A percentile compares a stretch with the other conserved stretches of the same genome.
These are phyloP conservation scores for Mallotus repandus DNA, from an alignment of 441 rosid genomes.

Conservation along the genomic window DNA sequence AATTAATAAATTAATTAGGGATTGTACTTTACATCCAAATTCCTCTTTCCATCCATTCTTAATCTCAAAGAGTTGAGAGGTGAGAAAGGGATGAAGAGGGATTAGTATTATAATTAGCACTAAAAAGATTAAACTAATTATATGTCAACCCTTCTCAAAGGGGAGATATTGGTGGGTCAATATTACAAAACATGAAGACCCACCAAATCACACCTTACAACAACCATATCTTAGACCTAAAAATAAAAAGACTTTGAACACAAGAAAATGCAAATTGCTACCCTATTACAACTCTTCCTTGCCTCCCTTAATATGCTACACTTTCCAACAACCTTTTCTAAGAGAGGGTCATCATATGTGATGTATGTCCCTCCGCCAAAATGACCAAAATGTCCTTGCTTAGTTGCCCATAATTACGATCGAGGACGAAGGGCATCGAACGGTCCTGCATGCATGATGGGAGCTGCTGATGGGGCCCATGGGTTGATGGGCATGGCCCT, in stretches of 20 bases:
- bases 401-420: conserved; percentile 14
- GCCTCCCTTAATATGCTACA: conserved; percentile 14
- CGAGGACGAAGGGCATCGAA: conserved; percentile 57
- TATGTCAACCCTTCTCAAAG: conserved; percentile 17
- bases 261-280: background rate
- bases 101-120: conserved; percentile 17
- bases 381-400: conserved; percentile 21
- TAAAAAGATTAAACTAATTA: conserved; percentile 21
- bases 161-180: conserved; percentile 28
- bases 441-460: conserved; percentile 30
- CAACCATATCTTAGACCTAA: conserved; percentile 42
- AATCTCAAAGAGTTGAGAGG: background rate
- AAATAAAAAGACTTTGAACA: conserved; percentile 18
- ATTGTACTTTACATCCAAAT: conserved; percentile 33
- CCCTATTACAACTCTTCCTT: conserved; percentile 10
- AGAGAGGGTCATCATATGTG: background rate
- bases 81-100: conserved; percentile 2
- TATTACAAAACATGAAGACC: conserved; percentile 50
- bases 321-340: conserved; percentile 9
- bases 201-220: conserved; percentile 40
- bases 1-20: conserved; percentile 22
- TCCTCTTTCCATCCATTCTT: background rate
- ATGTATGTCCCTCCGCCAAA: background rate
- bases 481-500: conserved; percentile 55
- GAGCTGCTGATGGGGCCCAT: conserved; percentile 41